Evolutionary conservation across 805 yeast species (phyloP), one percentile per base, ranked within the genome.

Genomic region (Schwanniomyces vanrijiae): DNA sequence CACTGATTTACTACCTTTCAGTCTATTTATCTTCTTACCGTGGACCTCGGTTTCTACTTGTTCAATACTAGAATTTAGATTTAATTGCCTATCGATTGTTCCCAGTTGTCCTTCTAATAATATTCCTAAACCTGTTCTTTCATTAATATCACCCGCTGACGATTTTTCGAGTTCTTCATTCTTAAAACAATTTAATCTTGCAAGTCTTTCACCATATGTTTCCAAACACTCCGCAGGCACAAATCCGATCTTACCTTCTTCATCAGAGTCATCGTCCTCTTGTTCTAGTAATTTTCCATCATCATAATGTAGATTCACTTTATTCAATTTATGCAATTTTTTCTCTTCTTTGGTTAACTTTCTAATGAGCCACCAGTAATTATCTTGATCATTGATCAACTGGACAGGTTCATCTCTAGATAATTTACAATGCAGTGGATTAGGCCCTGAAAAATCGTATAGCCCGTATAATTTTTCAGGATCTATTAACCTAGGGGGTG

Each of bases 201-300:
- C 99, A 45, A 94, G 68, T 48, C 98, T 75, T 66, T 94, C 99
- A 40, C 83, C 86, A 51, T 88, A 90, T 0, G 96, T 89, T 65
- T 94, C 99, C 31, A 94, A 70, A 48, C 94, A 82, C 64, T 94
- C 99, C 1, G 97, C 98, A 1, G 99, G 99, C 2, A 95, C 95
- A 71, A 91, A 94, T 1, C 99, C 99, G 44, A 92, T 83, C 54
- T 83, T 78, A 2, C 84, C 84, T 61, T 83, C 87, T 73, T 72
- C 77, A n/a, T 61, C 69, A 24, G 67, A 68, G 9, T 34, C 49
- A 7, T 49, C 58, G 11, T 55, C 59, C 22, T 40, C 51, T 13
- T 49, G 47, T 21, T 52, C 51, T 5, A 42, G 49, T 10, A 14
- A 25, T 25, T 31, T 24, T 24, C 26, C 37, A 29, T 43, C 49